A percentile compares a stretch with the other conserved stretches of the same genome.
Conservation (phyloP, 148 eudicot genomes). For the Heliamphora exappendiculata region DNA sequence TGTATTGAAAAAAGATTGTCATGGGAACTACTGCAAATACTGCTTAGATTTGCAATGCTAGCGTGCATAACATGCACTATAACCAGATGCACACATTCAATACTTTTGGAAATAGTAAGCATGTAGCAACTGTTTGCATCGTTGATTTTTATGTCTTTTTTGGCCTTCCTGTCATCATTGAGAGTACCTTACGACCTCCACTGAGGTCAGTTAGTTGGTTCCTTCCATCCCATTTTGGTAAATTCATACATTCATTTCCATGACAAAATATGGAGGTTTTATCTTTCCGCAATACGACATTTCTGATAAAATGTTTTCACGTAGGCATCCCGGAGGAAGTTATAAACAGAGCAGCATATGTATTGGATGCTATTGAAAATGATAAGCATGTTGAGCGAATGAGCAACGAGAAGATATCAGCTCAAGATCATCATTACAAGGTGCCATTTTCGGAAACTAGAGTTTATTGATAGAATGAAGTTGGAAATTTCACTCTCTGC, state of each 20-base stretch:
- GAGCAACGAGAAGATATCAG: slow-evolving; percentile 31
- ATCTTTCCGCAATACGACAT: not conserved
- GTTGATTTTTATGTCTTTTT: not conserved
- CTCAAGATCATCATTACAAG: slow-evolving; percentile 83
- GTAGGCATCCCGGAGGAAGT: slow-evolving; percentile 75
- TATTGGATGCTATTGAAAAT: slow-evolving; percentile 42
- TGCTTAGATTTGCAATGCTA: not conserved
- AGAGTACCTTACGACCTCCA: not conserved
- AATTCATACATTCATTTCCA: not conserved
- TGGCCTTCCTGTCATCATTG: not conserved
- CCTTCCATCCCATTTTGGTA: not conserved
- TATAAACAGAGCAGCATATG: slow-evolving; percentile 61
- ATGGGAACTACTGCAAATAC: not conserved
- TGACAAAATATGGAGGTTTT: not conserved
- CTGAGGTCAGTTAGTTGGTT: not conserved
- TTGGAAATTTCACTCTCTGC: not conserved
- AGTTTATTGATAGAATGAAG: not conserved
- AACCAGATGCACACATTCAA: not conserved
- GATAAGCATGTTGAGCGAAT: slow-evolving; percentile 50
- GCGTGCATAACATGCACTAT: too few species aligned
- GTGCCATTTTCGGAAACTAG: slow-evolving; percentile 25
- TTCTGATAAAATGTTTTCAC: slow-evolving; percentile 4
- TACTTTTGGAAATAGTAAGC: not conserved
- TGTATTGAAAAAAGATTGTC: not conserved
- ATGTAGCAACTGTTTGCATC: not conserved